Conservation (phyloP, 805 yeast genomes). For the Candida cerambycidarum region DNA sequence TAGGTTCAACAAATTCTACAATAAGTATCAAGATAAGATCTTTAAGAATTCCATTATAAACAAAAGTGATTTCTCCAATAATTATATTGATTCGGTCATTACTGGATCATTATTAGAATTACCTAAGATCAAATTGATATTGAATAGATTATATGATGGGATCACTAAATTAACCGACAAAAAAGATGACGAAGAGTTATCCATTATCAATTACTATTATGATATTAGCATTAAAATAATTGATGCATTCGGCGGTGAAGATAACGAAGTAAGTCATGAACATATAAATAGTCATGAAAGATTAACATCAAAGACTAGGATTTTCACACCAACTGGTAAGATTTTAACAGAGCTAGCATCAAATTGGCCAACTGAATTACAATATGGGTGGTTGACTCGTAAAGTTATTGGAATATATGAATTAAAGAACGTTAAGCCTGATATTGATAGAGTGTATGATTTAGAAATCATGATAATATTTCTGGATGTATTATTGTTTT, state of each 20-base stretch:
- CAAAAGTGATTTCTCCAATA: constrained; percentile 25
- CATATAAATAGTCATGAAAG: constrained; percentile 31
- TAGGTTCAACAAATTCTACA: constrained; percentile 43
- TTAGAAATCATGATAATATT: constrained; percentile 68
- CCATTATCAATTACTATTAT: constrained; percentile 42
- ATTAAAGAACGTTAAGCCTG: constrained; percentile 25
- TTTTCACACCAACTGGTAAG: constrained; percentile 90
- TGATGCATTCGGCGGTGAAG: constrained; percentile 72
- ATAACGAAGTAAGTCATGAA: constrained; percentile 22
- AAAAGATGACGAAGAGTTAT: constrained; percentile 18
- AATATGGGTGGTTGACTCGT: constrained; percentile 84
- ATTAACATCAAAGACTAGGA: constrained; percentile 35
- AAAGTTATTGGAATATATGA: constrained; percentile 77
- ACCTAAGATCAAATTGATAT: constrained; percentile 64
- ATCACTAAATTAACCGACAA: constrained; percentile 21
- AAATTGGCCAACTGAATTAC: constrained; percentile 85
- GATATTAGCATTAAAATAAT: constrained; percentile 61
- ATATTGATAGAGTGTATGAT: constrained; percentile 13
- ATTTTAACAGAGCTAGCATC: constrained; percentile 79
- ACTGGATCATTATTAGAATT: constrained; percentile 67
- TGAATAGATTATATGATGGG: constrained; percentile 57
- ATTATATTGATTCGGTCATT: constrained; percentile 47
- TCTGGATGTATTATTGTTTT: constrained; percentile 73
- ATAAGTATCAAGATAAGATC: constrained; percentile 27
- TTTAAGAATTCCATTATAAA: constrained; percentile 32